These are phyloP conservation scores for Nakazawaea holstii DNA, from an alignment of 805 yeast genomes.

Conservation along the genomic window DNA sequence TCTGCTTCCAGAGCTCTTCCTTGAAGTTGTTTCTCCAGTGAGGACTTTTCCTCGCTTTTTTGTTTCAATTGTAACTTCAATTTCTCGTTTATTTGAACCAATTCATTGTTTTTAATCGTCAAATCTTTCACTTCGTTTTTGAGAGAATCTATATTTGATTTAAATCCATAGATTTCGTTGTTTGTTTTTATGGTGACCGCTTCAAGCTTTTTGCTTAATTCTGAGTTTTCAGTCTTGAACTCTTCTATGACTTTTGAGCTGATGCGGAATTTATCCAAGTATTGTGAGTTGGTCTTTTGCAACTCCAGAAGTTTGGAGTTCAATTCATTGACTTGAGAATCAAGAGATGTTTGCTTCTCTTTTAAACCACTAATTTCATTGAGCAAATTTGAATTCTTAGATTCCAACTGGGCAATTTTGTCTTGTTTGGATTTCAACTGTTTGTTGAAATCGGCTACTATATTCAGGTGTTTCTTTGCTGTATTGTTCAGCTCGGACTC, in stretches of 20 bases:
- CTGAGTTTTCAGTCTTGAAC: constrained; percentile 3
- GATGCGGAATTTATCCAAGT: constrained; percentile 35
- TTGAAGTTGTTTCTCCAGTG: not conserved
- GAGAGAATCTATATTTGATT: constrained; percentile 2
- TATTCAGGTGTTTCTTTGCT: constrained; percentile 29
- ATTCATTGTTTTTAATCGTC: not conserved
- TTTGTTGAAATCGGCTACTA: constrained; percentile 19
- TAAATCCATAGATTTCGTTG: constrained; percentile 5
- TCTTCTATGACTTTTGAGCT: constrained; percentile 5
- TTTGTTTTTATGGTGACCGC: constrained; percentile 2
- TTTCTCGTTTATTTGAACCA: not conserved
- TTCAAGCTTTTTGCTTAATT: constrained; percentile 9
- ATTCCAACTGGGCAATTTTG: constrained; percentile 18
- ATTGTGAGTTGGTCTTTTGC: constrained; percentile 28
- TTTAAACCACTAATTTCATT: constrained; percentile 27
- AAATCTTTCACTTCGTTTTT: not conserved
- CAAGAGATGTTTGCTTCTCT: constrained; percentile 13
- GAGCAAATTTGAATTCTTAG: constrained; percentile 1
- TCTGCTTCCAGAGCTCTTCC: not conserved
- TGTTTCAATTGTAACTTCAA: not conserved
- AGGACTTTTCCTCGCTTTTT: not conserved
- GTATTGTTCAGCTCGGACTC: constrained; percentile 34
- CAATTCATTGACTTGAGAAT: constrained; percentile 14
- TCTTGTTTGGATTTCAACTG: constrained; percentile 19
- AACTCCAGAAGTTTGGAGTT: constrained; percentile 23